Percentiles rank a stretch among this genome's conserved stretches.
Evolutionary conservation across 495 filamentous ascomycete genomes (phyloP).

Genomic region (Penicillium longicatenatum): DNA sequence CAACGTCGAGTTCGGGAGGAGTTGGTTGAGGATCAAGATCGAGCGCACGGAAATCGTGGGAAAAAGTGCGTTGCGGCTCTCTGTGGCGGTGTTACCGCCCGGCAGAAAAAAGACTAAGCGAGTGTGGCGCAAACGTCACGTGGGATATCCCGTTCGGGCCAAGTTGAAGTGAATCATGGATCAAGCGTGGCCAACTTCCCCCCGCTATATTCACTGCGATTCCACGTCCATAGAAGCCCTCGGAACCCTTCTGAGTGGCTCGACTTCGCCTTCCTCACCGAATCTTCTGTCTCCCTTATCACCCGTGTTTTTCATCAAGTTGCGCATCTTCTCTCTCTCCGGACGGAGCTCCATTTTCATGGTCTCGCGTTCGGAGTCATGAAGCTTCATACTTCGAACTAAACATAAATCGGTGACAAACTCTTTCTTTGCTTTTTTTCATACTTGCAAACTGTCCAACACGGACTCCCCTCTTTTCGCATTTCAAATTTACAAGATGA

Average conservation of each 20-base stretch:
- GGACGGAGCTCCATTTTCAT: conserved; percentile 26
- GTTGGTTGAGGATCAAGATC: conserved; percentile 30
- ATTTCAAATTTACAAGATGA: conserved; percentile 37
- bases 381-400: conserved; percentile 42
- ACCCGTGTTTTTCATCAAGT: neutral
- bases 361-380: conserved; percentile 45
- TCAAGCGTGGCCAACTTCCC: conserved; percentile 10
- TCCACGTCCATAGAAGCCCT: conserved; percentile 13
- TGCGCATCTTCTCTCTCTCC: conserved; percentile 3
- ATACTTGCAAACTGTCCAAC: neutral
- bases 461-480: neutral
- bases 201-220: conserved; percentile 10
- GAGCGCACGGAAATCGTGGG: conserved; percentile 36
- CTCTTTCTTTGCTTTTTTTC: neutral
- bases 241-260: neutral
- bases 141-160: conserved; percentile 24
- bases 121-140: conserved; percentile 32
- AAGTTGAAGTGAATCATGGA: conserved; percentile 8
- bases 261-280: too few species aligned
- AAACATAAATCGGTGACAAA: conserved; percentile 23
- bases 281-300: neutral
- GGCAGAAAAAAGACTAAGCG: conserved; percentile 39
- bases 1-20: conserved; percentile 68
- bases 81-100: conserved; percentile 39
- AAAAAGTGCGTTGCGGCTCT: conserved; percentile 47